Evolutionary conservation across 2,329 filamentous ascomycete species (phyloP).

Genomic region (Aspergillus oerlinghausenensis): DNA sequence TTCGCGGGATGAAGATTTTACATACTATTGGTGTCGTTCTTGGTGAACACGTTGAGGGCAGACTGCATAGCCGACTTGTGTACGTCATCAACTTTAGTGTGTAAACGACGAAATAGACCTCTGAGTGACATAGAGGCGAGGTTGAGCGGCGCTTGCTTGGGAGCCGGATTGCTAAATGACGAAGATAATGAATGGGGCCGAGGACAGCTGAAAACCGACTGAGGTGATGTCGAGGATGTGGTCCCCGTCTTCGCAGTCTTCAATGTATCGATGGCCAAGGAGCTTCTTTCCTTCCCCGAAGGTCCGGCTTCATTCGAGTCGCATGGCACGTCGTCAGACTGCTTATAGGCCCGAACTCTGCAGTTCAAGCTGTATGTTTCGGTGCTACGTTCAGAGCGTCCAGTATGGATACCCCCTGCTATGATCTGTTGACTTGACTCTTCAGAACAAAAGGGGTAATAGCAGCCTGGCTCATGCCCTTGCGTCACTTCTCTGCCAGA

Average conservation of each 20-base stretch:
- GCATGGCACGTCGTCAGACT: not conserved
- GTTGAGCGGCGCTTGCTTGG: not conserved
- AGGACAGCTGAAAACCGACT: not conserved
- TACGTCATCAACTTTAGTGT: not conserved
- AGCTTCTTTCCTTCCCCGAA: not conserved
- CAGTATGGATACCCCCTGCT: not conserved
- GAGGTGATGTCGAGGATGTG: not conserved
- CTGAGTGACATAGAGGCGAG: not conserved
- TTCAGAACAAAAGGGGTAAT: not conserved
- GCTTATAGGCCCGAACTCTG: not conserved
- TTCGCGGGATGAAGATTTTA: not conserved
- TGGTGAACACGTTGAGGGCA: not conserved
- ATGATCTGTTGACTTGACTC: not conserved
- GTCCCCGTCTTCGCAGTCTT: not conserved
- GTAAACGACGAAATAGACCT: not conserved
- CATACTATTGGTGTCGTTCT: not conserved
- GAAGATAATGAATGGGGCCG: conserved; percentile 33
- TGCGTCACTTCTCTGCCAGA: not conserved
- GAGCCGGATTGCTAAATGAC: not conserved
- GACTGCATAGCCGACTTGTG: not conserved
- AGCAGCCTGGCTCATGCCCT: not conserved
- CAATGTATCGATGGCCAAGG: not conserved
- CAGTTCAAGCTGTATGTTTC: not conserved
- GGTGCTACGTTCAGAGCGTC: not conserved
- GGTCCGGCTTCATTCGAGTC: not conserved